Evolutionary conservation across 2,329 filamentous ascomycete species (phyloP).

Genomic region (Acrocalymma vagum): DNA sequence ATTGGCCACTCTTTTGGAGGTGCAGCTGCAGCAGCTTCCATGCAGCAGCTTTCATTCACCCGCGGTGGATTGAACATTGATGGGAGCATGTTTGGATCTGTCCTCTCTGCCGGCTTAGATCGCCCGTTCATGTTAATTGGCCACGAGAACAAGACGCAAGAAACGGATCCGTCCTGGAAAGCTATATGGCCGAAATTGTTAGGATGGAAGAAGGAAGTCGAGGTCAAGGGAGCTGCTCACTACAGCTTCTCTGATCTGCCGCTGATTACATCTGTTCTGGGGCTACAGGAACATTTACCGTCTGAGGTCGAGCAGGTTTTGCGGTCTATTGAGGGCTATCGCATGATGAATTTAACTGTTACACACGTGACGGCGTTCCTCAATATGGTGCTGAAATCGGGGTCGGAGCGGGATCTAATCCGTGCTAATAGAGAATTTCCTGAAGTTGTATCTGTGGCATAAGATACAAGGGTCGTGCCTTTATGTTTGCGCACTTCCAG

Average conservation of each 20-base stretch:
- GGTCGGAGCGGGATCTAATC: constrained; percentile 7
- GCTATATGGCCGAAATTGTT: constrained; percentile 27
- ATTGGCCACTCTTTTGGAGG: constrained; percentile 50
- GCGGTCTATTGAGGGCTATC: constrained; percentile 27
- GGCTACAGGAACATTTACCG: constrained; percentile 25
- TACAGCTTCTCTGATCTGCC: constrained; percentile 40
- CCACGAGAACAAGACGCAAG: constrained; percentile 38
- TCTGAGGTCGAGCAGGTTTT: constrained; percentile 25
- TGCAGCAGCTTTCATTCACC: constrained; percentile 23
- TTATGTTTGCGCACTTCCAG: too few relatives aligned
- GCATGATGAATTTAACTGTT: constrained; percentile 28
- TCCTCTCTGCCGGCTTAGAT: constrained; percentile 20
- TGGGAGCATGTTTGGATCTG: constrained; percentile 36
- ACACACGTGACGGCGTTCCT: constrained; percentile 29
- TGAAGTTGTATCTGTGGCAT: constrained; percentile 23
- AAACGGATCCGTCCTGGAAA: constrained; percentile 37
- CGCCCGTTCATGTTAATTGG: constrained; percentile 34
- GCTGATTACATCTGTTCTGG: constrained; percentile 19
- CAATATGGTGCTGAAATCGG: constrained; percentile 26
- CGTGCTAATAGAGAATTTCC: constrained; percentile 12
- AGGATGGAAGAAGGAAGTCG: constrained; percentile 36
- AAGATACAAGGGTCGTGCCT: too few relatives aligned
- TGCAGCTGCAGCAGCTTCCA: constrained; percentile 31
- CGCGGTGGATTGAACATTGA: constrained; percentile 47
- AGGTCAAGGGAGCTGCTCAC: constrained; percentile 32